Evolutionary conservation across 2,329 filamentous ascomycete genomes (phyloP).

Genomic region (Pyrenophora graminea): DNA sequence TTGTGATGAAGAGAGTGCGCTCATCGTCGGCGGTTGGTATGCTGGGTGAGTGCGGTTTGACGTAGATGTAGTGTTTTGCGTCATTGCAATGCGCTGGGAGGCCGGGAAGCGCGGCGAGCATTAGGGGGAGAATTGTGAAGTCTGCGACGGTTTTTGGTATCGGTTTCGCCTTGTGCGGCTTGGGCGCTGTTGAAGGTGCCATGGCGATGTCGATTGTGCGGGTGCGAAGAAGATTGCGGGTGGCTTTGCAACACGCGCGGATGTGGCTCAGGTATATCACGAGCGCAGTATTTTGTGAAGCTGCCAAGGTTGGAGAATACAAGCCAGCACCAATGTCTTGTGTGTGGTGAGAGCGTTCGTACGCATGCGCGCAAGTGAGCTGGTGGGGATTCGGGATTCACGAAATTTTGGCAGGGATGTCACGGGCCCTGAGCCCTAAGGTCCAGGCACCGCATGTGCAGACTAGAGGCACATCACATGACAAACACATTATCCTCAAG

Average conservation of each 20-base stretch:
- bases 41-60: constrained; percentile 81
- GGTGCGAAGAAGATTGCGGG: not conserved
- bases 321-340: not conserved
- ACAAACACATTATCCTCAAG: no score
- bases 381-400: constrained; percentile 20
- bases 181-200: constrained; percentile 22
- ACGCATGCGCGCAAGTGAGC: constrained; percentile 4
- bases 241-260: not conserved
- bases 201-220: constrained; percentile 14
- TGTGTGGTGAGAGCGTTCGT: not conserved
- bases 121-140: constrained; percentile 71
- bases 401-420: constrained; percentile 43
- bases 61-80: constrained; percentile 80
- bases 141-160: constrained; percentile 54
- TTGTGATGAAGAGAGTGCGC: constrained; percentile 87
- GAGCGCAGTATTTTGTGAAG: not conserved
- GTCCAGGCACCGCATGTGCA: no score
- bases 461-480: no score
- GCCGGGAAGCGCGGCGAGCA: constrained; percentile 52
- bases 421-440: constrained; percentile 19
- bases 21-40: constrained; percentile 63
- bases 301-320: not conserved
- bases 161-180: constrained; percentile 19
- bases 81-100: constrained; percentile 52
- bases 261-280: not conserved